Conservation (phyloP, 2,329 filamentous ascomycete species). For the Diaporthe humulicola region DNA sequence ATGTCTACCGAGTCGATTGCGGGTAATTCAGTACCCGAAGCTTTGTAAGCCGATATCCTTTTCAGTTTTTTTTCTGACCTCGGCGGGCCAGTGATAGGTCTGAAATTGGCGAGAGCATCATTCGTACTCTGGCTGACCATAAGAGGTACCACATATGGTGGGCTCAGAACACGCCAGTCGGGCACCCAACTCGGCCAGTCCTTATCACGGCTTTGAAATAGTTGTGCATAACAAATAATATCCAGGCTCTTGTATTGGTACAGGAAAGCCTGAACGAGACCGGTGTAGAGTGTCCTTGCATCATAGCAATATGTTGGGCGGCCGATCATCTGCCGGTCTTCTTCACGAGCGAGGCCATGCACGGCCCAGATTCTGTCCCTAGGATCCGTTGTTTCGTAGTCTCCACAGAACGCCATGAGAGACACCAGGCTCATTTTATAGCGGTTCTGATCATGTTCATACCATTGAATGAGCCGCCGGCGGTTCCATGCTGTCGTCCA, state of each 20-base stretch:
- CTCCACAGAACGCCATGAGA: constrained; percentile 33
- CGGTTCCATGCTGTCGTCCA: constrained; percentile 33
- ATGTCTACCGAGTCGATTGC: not conserved
- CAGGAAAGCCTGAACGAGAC: constrained; percentile 29
- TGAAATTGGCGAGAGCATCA: constrained; percentile 32
- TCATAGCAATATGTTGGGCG: constrained; percentile 31
- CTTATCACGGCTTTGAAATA: not conserved
- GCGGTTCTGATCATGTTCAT: constrained; percentile 14
- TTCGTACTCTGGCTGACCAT: constrained; percentile 36
- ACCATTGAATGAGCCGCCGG: constrained; percentile 31
- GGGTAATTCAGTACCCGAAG: constrained; percentile 1
- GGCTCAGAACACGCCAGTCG: constrained; percentile 27
- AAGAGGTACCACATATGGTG: constrained; percentile 29
- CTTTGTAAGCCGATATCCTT: not conserved
- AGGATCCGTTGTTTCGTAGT: constrained; percentile 30
- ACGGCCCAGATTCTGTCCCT: constrained; percentile 34
- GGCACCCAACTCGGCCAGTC: constrained; percentile 35
- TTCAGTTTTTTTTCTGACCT: not conserved
- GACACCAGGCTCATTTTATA: constrained; percentile 31
- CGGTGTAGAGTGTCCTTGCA: constrained; percentile 21
- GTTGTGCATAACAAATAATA: constrained; percentile 32
- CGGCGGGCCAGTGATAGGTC: not conserved
- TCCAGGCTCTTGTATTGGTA: constrained; percentile 23
- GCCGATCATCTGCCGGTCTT: constrained; percentile 32
- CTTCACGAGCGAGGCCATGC: constrained; percentile 24